Evolutionary conservation across 129 eudicot genomes (phyloP).

Genomic region (Arctium lappa): DNA sequence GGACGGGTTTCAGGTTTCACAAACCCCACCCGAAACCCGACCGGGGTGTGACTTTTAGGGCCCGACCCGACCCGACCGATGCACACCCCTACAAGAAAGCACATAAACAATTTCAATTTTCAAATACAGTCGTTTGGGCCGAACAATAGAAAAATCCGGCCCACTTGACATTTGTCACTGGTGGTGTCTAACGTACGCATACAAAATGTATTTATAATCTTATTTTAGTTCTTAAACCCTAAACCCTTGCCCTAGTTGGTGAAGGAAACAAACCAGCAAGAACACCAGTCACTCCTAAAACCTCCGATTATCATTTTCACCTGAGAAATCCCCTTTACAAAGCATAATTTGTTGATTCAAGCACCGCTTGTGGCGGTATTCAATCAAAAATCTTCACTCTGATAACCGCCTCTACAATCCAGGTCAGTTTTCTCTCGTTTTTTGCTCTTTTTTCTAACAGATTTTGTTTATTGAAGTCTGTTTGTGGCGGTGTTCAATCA

Average conservation of each 20-base stretch:
- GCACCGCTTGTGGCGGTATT: background rate
- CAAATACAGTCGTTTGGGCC: too few relatives aligned
- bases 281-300: background rate
- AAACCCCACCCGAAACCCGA: too few relatives aligned
- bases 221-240: slow-evolving; percentile 25
- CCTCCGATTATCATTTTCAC: background rate
- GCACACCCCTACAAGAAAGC: too few relatives aligned
- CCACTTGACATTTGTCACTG: background rate
- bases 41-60: too few relatives aligned
- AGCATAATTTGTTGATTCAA: background rate
- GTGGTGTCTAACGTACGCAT: slow-evolving; percentile 1
- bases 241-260: slow-evolving; percentile 18
- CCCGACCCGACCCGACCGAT: too few relatives aligned
- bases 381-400: background rate
- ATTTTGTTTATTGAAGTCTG: background rate
- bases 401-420: background rate
- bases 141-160: background rate
- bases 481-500: background rate
- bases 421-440: slow-evolving; percentile 12
- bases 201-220: slow-evolving; percentile 12
- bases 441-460: background rate
- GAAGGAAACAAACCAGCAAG: background rate
- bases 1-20: too few relatives aligned
- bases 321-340: background rate
- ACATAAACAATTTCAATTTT: too few relatives aligned